Conservation (phyloP, 176 grass and related monocot genomes). For the Rhynchospora tenuis region DNA sequence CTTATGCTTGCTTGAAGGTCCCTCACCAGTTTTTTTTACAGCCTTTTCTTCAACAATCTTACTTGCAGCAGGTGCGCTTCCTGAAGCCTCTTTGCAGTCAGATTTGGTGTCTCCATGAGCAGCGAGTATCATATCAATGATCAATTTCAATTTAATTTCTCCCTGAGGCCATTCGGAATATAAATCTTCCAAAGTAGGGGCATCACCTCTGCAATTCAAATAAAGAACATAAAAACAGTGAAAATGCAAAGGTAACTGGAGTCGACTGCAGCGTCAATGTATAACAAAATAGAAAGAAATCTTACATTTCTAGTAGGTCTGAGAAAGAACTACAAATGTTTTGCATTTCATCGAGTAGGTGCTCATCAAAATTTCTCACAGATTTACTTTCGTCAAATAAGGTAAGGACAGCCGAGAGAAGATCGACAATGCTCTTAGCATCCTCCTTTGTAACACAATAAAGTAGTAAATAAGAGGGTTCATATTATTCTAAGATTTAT, state of each 20-base stretch:
- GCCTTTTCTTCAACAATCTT: background rate
- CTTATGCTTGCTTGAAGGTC: background rate
- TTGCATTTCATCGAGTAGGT: background rate
- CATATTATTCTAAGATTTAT: background rate
- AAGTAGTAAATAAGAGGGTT: background rate
- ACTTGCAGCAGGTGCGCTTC: background rate
- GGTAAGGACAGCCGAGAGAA: background rate
- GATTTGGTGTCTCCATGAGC: background rate
- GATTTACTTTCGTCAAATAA: background rate
- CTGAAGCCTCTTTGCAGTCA: background rate
- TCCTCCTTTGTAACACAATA: background rate
- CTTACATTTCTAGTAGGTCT: background rate
- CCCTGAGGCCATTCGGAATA: background rate
- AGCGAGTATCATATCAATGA: background rate
- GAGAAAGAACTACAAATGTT: background rate
- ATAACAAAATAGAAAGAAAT: background rate
- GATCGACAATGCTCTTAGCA: background rate
- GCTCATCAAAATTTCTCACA: background rate
- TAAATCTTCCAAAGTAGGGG: background rate
- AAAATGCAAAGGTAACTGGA: background rate
- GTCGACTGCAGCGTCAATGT: background rate
- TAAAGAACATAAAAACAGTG: background rate
- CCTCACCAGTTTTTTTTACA: background rate
- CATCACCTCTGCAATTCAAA: background rate
- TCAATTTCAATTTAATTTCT: constrained; percentile 10